Conservation (phyloP, 345 rosid genomes). For the Stellera chamaejasme region DNA sequence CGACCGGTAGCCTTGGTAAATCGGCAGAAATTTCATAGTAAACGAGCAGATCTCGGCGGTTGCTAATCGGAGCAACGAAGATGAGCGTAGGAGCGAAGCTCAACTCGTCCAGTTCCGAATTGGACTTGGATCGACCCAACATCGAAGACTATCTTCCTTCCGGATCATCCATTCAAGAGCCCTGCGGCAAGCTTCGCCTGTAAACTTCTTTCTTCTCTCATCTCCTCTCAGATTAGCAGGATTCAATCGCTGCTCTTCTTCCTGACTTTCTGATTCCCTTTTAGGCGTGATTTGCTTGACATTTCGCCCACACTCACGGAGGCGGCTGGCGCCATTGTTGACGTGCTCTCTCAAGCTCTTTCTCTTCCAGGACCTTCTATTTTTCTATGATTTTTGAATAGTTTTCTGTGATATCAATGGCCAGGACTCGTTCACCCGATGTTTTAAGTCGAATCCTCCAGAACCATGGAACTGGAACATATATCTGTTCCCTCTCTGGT, state of each 20-base stretch:
- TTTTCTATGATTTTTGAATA: constrained; percentile 3
- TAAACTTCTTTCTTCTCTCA: constrained; percentile 14
- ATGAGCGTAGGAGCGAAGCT: constrained; percentile 29
- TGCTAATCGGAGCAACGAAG: not conserved
- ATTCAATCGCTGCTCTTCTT: not conserved
- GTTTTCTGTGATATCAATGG: constrained; percentile 12
- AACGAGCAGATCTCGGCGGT: no score
- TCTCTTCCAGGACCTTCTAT: not conserved
- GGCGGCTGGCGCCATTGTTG: constrained; percentile 97
- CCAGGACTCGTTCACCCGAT: constrained; percentile 87
- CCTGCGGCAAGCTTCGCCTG: constrained; percentile 85
- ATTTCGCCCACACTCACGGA: constrained; percentile 83
- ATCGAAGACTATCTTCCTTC: constrained; percentile 94
- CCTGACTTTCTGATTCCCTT: not conserved
- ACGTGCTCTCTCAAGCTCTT: constrained; percentile 38
- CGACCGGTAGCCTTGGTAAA: no score
- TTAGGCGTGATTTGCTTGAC: constrained; percentile 87
- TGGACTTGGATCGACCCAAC: constrained; percentile 79
- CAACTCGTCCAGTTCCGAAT: constrained; percentile 58
- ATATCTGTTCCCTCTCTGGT: constrained; percentile 89
- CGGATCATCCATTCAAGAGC: constrained; percentile 81
- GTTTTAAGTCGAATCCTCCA: constrained; percentile 89
- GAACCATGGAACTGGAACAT: constrained; percentile 99
- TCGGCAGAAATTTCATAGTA: no score
- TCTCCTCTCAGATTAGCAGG: not conserved